Evolutionary conservation across 352 stramenopile genomes (phyloP), one percentile per base, ranked within the genome.

Genomic region (Blastocystis hominis): DNA sequence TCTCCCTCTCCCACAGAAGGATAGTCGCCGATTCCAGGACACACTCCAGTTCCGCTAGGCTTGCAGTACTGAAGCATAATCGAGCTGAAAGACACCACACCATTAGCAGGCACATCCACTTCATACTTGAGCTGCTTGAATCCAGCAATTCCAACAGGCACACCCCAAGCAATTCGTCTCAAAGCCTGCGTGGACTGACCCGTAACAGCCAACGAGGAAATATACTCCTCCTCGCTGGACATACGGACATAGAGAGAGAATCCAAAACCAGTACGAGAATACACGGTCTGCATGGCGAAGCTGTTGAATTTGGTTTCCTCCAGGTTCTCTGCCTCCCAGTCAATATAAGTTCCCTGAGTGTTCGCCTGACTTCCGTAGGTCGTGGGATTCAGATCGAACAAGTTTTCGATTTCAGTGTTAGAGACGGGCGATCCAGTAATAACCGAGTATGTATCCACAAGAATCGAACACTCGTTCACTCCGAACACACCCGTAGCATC

Each of bases 311-410:
- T 34, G 6, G 40, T 76, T 34, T 40, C 66, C 47, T 76, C 66
- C 66, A 76, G 66, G 47, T 76, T 76, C 66, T 76, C 66, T 30
- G 54, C 66, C n/a, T 30, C 54, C 66, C 66, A 76, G 3, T 76
- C 66, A 6, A 76, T 76, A 44, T 54, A 76, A 10, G 30, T 76
- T 5, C 66, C 66, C 7, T 38, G 30, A n/a, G 56, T 9, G 38
- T 64, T 2, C 30, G 2, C 3, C 5, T 38, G 9, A 10, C 7
- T 9, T 38, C 56, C 9, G 38, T 6, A 38, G 7, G 56, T 64
- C n/a, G 7, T 38, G 9, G 56, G 56, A 64, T 64, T 34, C 2
- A 64, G 56, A 9, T 64, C 56, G n/a, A 64, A 38, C 2, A 64
- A 38, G 30, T 34, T 34, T 38, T 6, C 2, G 7, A 64, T 2